These are phyloP conservation scores for Aspergillus baeticus DNA, from an alignment of 495 filamentous ascomycete genomes.

Conservation along the genomic window DNA sequence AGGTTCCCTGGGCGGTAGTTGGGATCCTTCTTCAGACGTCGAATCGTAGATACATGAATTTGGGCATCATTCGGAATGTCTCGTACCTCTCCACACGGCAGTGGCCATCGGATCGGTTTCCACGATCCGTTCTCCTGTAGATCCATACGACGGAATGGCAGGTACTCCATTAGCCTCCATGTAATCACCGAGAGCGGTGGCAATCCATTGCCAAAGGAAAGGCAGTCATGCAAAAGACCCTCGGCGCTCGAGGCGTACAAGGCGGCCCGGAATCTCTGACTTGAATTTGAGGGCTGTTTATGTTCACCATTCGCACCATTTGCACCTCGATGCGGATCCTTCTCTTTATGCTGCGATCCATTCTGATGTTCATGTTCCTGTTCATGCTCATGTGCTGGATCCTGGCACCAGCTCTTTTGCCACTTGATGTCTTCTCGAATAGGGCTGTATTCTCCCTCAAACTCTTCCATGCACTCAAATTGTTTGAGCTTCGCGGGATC, in stretches of 20 bases:
- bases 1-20: constrained; percentile 33
- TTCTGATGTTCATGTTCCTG: constrained; percentile 14
- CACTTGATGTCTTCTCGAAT: constrained; percentile 42
- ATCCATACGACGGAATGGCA: constrained; percentile 85
- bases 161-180: constrained; percentile 83
- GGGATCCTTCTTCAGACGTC: constrained; percentile 63
- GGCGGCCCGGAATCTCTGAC: constrained; percentile 49
- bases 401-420: constrained; percentile 24
- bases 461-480: constrained; percentile 60
- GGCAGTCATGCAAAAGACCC: constrained; percentile 72
- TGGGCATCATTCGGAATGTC: constrained; percentile 73
- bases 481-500: constrained; percentile 66
- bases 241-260: constrained; percentile 58
- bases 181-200: constrained; percentile 55
- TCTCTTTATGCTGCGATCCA: neutral
- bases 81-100: constrained; percentile 76
- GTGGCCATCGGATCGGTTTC: constrained; percentile 78
- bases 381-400: constrained; percentile 19
- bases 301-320: neutral
- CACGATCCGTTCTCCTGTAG: constrained; percentile 70
- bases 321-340: neutral
- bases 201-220: constrained; percentile 66
- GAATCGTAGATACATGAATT: constrained; percentile 72
- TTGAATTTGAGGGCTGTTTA: constrained; percentile 32
- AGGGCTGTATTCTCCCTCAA: constrained; percentile 40